These are phyloP conservation scores for Protomyces arabidopsidicola DNA, from an alignment of 1,139 yeast species.

Conservation along the genomic window DNA sequence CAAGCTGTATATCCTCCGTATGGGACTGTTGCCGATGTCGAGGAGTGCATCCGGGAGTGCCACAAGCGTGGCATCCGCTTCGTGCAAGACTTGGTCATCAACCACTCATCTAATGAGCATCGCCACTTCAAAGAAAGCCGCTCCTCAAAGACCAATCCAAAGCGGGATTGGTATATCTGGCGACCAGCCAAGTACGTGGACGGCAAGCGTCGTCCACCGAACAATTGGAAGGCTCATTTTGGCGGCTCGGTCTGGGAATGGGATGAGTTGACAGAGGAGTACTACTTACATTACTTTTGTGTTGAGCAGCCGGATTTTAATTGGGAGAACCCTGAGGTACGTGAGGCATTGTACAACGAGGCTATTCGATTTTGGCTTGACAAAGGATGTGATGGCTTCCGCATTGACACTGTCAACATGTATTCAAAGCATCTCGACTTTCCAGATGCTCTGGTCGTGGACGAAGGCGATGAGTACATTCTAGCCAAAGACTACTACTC, in stretches of 20 bases:
- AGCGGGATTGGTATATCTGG: constrained; percentile 63
- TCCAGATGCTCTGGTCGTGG: constrained; percentile 50
- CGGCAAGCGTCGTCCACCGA: constrained; percentile 53
- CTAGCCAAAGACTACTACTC: constrained; percentile 41
- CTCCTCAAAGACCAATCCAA: constrained; percentile 49
- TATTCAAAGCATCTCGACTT: constrained; percentile 50
- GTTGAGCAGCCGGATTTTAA: constrained; percentile 55
- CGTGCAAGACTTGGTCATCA: constrained; percentile 54
- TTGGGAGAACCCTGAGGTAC: constrained; percentile 54
- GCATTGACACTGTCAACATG: constrained; percentile 54
- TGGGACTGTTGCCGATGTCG: constrained; percentile 54
- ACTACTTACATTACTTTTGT: constrained; percentile 53
- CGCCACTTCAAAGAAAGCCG: constrained; percentile 56
- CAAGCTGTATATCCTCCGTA: constrained; percentile 50
- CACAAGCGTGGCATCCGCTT: constrained; percentile 52
- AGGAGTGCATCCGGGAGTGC: constrained; percentile 47
- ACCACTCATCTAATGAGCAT: constrained; percentile 56
- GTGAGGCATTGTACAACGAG: constrained; percentile 50
- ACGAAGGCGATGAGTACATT: constrained; percentile 46
- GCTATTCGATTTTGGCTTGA: constrained; percentile 55
- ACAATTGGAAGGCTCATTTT: constrained; percentile 53
- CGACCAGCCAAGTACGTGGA: constrained; percentile 46
- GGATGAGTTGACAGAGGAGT: constrained; percentile 52
- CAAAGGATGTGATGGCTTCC: constrained; percentile 55
- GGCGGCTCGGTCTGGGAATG: constrained; percentile 56